These are phyloP conservation scores for Alternaria triticimaculans DNA, from an alignment of 2,329 filamentous ascomycete species.

Conservation along the genomic window DNA sequence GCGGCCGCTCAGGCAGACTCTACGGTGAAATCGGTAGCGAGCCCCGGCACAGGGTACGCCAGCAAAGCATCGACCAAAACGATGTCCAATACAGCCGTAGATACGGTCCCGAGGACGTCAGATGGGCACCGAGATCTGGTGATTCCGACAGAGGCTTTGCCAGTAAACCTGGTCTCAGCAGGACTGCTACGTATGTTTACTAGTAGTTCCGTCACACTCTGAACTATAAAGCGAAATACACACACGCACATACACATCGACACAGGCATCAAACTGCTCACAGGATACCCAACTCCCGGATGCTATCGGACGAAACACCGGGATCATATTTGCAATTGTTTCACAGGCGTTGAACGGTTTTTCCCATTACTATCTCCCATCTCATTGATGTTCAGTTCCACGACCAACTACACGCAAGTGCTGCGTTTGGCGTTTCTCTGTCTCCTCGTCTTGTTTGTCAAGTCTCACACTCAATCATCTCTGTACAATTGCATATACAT, in stretches of 20 bases:
- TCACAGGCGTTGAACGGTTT: conserved; percentile 5
- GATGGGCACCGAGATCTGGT: conserved; percentile 32
- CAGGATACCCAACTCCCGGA: conserved; percentile 10
- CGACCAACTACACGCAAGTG: conserved; percentile 13
- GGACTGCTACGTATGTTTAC: conserved; percentile 40
- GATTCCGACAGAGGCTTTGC: conserved; percentile 31
- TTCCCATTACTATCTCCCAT: neutral
- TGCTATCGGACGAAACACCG: neutral
- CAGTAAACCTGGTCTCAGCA: conserved; percentile 33
- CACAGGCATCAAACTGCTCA: conserved; percentile 9
- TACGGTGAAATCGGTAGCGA: conserved; percentile 33
- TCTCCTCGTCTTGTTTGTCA: neutral
- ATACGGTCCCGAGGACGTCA: conserved; percentile 48
- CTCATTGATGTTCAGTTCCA: neutral
- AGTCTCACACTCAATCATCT: neutral
- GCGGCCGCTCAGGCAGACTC: conserved; percentile 31
- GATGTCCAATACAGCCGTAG: conserved; percentile 40
- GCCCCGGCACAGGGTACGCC: conserved; percentile 24
- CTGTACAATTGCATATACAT: conserved; percentile 2
- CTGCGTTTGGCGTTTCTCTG: conserved; percentile 8
- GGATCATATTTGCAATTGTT: neutral
- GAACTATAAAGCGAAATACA: neutral
- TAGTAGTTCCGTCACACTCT: conserved; percentile 16
- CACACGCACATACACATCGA: neutral
- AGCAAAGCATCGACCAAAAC: conserved; percentile 41